Evolutionary conservation across 2,329 filamentous ascomycete genomes (phyloP), one percentile per base, ranked within the genome.

Genomic region (Pestalotiopsis sp.): DNA sequence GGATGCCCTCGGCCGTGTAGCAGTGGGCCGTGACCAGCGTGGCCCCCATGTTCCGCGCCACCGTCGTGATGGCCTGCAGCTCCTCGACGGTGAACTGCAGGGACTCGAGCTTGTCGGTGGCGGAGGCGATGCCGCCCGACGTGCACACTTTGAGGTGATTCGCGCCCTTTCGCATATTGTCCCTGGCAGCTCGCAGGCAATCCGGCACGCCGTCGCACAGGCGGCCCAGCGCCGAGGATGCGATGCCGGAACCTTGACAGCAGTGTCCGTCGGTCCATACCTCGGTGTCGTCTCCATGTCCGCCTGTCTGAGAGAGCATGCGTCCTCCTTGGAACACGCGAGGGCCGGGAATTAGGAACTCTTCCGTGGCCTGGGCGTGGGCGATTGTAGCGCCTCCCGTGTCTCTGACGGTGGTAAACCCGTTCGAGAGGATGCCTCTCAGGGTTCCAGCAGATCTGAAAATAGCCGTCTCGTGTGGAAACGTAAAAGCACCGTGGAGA

Each of bases 131-230:
- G 5, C 85, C 85, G 1, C 86, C 85, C 2, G 80, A 80, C 1
- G 79, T 77, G 84, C 86, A 86, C 67, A 87, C 85, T 72, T 87
- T 87, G 72, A 87, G 81, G 71, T 87, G 86, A 70, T 87, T 83
- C 0, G 83, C 81, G 4, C 85, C 85, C 17, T 77, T 78, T 2
- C 85, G 76, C 1, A 87, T 72, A 70, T 86, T 82, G 67, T 86
- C 84, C 4, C 85, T 78, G 0, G 81, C 81, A 45, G 77, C 81
- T 63, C 80, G 80, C 49, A 85, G 75, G 71, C 85, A 86, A 64
- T 84, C 81, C 1, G 83, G 77, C 0, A 85, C 83, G 0, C 84
- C 83, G 70, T 86, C 83, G 62, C 80, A 81, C 4, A 86, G 75
- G 23, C 82, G 77, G 14, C 82, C 82, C 4, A 82, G 71, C 13